phyloP scores from a whole-genome alignment of 768 basidiomycete genomes.

The Collybia nuda region DNA sequence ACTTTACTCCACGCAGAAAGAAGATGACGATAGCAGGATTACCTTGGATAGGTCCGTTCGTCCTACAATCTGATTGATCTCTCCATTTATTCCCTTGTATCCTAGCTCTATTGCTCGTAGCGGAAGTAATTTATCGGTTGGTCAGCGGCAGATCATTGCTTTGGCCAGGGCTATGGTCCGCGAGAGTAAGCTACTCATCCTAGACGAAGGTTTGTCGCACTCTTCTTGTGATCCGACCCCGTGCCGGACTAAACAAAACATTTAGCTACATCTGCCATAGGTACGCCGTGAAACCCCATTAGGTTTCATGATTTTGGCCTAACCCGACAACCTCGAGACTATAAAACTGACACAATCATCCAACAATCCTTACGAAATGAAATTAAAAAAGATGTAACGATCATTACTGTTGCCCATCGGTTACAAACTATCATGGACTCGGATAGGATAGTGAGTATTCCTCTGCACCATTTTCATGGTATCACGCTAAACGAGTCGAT shows the following conservation, averaged over 20 bases:
- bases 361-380: constrained; percentile 65
- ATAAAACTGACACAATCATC: constrained; percentile 63
- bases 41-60: constrained; percentile 34
- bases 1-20: constrained; percentile 33
- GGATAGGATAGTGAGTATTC: constrained; percentile 41
- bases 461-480: neutral
- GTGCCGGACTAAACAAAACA: constrained; percentile 31
- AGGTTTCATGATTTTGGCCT: too few species aligned
- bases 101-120: constrained; percentile 37
- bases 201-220: constrained; percentile 53
- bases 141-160: too few species aligned
- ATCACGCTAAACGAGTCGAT: too few species aligned
- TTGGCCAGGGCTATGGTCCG: too few species aligned
- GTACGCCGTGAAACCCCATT: too few species aligned
- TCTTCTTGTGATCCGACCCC: constrained; percentile 20
- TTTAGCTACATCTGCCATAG: constrained; percentile 44
- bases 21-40: constrained; percentile 45
- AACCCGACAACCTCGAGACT: too few species aligned
- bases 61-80: too few species aligned
- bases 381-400: constrained; percentile 59
- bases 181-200: constrained; percentile 56
- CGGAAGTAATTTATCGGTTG: constrained; percentile 70
- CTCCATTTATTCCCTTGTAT: too few species aligned
- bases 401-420: too few species aligned
- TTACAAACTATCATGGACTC: constrained; percentile 69